These are phyloP conservation scores for Leccinum pachyderme DNA, from an alignment of 1,284 basidiomycete species.

Conservation along the genomic window DNA sequence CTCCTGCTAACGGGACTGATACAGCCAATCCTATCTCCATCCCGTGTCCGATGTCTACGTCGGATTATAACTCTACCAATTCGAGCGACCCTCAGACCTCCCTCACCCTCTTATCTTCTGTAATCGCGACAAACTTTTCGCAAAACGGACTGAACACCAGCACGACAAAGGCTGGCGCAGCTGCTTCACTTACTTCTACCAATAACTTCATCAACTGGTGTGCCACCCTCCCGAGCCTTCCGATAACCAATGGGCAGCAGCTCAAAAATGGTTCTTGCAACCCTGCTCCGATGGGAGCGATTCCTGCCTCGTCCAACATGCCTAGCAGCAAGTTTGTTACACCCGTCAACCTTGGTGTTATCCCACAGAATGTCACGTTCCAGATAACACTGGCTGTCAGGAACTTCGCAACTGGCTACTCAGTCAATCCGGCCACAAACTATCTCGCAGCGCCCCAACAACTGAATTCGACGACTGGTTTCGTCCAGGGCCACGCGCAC, in stretches of 20 bases:
- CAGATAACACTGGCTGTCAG: conserved; percentile 45
- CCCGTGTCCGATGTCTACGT: not conserved
- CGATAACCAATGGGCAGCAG: conserved; percentile 45
- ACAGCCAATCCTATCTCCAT: not conserved
- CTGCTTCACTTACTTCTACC: conserved; percentile 45
- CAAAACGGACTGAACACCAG: conserved; percentile 44
- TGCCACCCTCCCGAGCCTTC: conserved; percentile 29
- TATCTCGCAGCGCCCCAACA: conserved; percentile 60
- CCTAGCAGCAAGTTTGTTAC: conserved; percentile 50
- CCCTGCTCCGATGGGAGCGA: conserved; percentile 48
- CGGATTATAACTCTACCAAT: conserved; percentile 7
- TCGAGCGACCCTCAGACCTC: conserved; percentile 40
- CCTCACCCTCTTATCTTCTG: conserved; percentile 42
- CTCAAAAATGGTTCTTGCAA: conserved; percentile 54
- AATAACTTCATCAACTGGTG: conserved; percentile 60
- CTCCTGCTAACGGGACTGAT: conserved; percentile 6
- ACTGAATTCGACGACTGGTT: conserved; percentile 49
- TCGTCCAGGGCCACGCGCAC: conserved; percentile 61
- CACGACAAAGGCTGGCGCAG: conserved; percentile 34
- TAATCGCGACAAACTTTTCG: conserved; percentile 47
- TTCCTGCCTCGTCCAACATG: conserved; percentile 44
- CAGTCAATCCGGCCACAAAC: conserved; percentile 52
- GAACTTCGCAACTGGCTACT: conserved; percentile 51
- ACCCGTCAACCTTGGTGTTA: conserved; percentile 43
- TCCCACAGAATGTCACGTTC: conserved; percentile 47